phyloP scores from a whole-genome alignment of 2,329 filamentous ascomycete genomes.

The Pseudogymnoascus sp. region DNA sequence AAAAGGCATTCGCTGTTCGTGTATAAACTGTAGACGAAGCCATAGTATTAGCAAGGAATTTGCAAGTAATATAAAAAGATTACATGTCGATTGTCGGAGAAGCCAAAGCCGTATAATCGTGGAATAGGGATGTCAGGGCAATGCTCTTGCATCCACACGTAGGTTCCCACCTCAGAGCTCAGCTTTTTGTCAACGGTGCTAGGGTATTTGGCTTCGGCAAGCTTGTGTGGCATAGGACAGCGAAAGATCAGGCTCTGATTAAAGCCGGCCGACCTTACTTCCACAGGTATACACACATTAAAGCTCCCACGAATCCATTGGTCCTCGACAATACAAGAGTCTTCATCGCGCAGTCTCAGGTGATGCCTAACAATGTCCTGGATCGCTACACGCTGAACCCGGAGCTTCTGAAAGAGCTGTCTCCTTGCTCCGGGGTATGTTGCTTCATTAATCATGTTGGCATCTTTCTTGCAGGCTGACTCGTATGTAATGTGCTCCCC shows the following conservation, averaged over 20 bases:
- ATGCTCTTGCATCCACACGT: conserved; percentile 27
- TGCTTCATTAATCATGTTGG: too few species aligned
- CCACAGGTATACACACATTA: conserved; percentile 29
- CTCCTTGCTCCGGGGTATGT: too few species aligned
- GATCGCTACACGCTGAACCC: too few species aligned
- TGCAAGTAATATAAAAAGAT: background rate
- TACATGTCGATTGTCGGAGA: conserved; percentile 17
- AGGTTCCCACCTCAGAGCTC: conserved; percentile 27
- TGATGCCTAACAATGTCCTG: too few species aligned
- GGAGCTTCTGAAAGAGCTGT: too few species aligned
- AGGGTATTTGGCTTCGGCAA: conserved; percentile 19
- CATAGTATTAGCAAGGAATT: conserved; percentile 11
- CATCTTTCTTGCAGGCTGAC: too few species aligned
- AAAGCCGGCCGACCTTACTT: conserved; percentile 19
- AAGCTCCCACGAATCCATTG: conserved; percentile 29
- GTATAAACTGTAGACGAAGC: conserved; percentile 15
- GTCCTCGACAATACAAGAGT: too few species aligned
- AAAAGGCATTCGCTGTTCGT: conserved; percentile 15
- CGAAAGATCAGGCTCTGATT: conserved; percentile 22
- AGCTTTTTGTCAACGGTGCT: conserved; percentile 29
- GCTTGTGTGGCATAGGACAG: conserved; percentile 23
- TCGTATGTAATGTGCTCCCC: too few species aligned
- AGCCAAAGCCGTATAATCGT: conserved; percentile 23
- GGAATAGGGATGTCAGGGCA: conserved; percentile 26
- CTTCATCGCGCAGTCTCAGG: too few species aligned